phyloP scores from a whole-genome alignment of 2,329 filamentous ascomycete species.

The Coniella lustricola region DNA sequence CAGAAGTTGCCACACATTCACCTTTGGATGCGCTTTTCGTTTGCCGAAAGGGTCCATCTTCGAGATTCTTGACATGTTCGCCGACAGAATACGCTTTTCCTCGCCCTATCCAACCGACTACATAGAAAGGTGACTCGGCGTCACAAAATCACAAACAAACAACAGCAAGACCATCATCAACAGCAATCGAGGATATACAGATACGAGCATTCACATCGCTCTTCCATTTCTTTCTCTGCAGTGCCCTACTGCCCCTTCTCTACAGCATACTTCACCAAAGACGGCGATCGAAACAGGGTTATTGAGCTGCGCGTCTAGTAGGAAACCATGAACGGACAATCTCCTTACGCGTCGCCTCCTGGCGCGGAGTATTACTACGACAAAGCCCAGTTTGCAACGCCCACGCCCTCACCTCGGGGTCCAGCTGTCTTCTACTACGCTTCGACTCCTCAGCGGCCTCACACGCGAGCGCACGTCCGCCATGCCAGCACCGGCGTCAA shows the following conservation, averaged over 20 bases:
- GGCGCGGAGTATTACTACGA: slow-evolving; percentile 46
- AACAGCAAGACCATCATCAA: slow-evolving; percentile 15
- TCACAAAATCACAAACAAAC: slow-evolving; percentile 24
- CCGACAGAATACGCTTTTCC: slow-evolving; percentile 45
- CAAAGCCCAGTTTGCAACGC: slow-evolving; percentile 39
- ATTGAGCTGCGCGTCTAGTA: slow-evolving; percentile 15
- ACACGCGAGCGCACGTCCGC: slow-evolving; percentile 46
- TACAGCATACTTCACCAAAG: background rate
- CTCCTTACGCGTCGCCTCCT: slow-evolving; percentile 41
- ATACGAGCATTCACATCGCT: background rate
- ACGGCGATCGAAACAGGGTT: too few relatives aligned
- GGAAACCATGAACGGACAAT: slow-evolving; percentile 35
- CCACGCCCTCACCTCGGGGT: slow-evolving; percentile 50
- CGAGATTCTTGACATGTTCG: slow-evolving; percentile 48
- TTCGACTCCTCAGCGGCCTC: slow-evolving; percentile 44
- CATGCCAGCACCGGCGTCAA: slow-evolving; percentile 35
- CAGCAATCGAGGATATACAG: too few relatives aligned
- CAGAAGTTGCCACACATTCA: too few relatives aligned
- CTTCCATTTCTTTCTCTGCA: background rate
- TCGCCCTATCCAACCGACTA: slow-evolving; percentile 52
- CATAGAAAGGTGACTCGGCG: slow-evolving; percentile 54
- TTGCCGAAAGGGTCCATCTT: slow-evolving; percentile 18
- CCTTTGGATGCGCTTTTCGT: slow-evolving; percentile 29
- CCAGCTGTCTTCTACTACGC: slow-evolving; percentile 33
- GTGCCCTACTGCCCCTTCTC: background rate